A percentile compares a stretch with the other conserved stretches of the same genome.
phyloP scores from a whole-genome alignment of 2,329 filamentous ascomycete species.

The Atkinsonella texensis region DNA sequence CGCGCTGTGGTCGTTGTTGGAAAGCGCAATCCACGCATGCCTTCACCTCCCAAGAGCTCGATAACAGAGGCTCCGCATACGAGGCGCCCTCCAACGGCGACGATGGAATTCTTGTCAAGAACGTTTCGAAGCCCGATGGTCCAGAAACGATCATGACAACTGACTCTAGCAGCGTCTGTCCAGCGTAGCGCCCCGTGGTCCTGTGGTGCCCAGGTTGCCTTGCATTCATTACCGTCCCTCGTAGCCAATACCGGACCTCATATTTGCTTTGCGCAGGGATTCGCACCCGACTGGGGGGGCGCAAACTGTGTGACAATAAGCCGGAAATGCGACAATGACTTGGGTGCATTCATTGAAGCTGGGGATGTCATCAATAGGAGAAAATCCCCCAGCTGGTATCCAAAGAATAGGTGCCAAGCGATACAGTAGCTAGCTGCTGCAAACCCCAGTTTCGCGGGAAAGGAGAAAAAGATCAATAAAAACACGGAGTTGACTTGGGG shows the following conservation, averaged over 20 bases:
- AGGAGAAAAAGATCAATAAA: background rate
- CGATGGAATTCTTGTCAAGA: background rate
- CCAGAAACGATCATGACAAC: background rate
- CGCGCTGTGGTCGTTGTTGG: background rate
- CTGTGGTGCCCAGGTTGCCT: background rate
- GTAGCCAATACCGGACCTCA: conserved; percentile 1
- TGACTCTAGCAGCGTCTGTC: background rate
- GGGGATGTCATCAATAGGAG: background rate
- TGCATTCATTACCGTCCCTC: background rate
- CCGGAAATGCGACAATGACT: background rate
- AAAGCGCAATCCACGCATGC: background rate
- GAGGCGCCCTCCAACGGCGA: background rate
- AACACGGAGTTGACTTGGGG: background rate
- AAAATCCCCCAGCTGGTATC: background rate
- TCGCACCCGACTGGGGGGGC: background rate
- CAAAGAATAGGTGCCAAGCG: too few relatives aligned
- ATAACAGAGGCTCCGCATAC: background rate
- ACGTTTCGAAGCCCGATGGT: background rate
- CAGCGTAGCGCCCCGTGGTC: background rate
- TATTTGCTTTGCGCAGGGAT: background rate
- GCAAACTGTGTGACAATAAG: background rate
- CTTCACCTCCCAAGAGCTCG: background rate
- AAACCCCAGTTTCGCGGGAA: background rate
- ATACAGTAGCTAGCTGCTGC: background rate
- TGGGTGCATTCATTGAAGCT: background rate